Evolutionary conservation across 345 rosid species (phyloP).

Genomic region (Psidium friedrichsthalianum): DNA sequence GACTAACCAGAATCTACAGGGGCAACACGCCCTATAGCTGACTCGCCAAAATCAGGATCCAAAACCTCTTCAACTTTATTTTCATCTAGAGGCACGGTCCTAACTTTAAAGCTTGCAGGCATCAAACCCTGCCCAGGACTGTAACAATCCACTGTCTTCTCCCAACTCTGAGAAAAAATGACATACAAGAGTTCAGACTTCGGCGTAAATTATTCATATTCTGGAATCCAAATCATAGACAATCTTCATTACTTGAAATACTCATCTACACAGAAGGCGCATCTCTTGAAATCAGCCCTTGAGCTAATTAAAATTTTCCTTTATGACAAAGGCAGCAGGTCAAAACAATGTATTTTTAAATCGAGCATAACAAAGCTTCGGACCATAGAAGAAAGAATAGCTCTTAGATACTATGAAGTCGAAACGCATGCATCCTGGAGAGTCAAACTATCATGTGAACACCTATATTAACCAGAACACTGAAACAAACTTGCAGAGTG

Average conservation of each 20-base stretch:
- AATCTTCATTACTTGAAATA: not conserved
- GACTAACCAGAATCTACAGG: constrained; percentile 84
- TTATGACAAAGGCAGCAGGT: not conserved
- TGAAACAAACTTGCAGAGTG: not conserved
- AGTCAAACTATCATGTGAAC: not conserved
- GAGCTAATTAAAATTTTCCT: not conserved
- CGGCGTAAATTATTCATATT: not conserved
- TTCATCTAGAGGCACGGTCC: constrained; percentile 54
- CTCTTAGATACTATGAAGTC: not conserved
- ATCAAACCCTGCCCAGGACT: constrained; percentile 91
- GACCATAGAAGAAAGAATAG: not conserved
- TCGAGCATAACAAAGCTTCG: not conserved
- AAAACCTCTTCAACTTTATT: constrained; percentile 62
- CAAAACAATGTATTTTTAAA: not conserved
- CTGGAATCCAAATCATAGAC: not conserved
- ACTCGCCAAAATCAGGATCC: constrained; percentile 93
- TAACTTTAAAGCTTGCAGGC: constrained; percentile 93
- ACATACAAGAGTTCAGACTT: not conserved
- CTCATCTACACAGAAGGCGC: not conserved
- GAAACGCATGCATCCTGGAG: not conserved
- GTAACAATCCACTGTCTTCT: constrained; percentile 89
- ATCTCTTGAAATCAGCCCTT: not conserved
- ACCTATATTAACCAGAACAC: not conserved
- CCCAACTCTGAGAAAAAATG: constrained; percentile 57
- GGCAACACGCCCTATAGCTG: constrained; percentile 91